Base-by-base conservation (phyloP, 768 basidiomycete genomes). In the Phlebiopsis flavidoalba region DNA sequence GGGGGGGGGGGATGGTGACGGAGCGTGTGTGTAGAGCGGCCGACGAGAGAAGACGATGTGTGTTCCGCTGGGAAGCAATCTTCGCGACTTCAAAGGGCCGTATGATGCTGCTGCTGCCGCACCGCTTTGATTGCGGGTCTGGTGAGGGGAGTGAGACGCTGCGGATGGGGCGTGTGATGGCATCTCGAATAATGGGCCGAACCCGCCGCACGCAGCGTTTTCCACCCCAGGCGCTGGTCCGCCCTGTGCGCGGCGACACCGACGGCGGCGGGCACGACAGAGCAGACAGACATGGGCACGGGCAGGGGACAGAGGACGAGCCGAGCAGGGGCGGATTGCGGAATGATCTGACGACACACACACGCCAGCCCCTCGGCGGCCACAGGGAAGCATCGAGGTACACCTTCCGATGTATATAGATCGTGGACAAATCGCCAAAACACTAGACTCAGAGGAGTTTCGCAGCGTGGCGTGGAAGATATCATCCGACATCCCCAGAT, bases 371-470 rank as follows among this genome's bases (percentile, higher is more conserved):
- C 33, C 40, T 49, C 60, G 60, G 45, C 48, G 49, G 55, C 49
- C 56, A 48, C 57, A 50, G 46, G 60, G 60, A 60, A 60, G 50
- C 37, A 22, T 37, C 46, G 51, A 60, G 59, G 52, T 50, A 45
- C 60, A 45, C 60, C 48, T 47, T 57, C 51, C 60, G 37, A 53
- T 43, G 56, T 62, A 59, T 58, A 62, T 53, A 62, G 61, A 62
- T 62, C 61, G 61, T 62, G 60, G 60, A 61, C 60, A 61, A 61
- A 61, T 61, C 60, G 56, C 45, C 60, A 61, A 49, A 45, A 60
- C 57, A 62, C 36, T 53, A 58, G 61, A 62, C 48, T 58, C 61
- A 58, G 26, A n/a, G n/a, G n/a, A 58, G 56, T 58, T 57, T 49
- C 61, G 61, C 61, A 62, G 61, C 61, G 57, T 62, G 57, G 61